phyloP scores from a whole-genome alignment of 106 monocot species.

The Dendrobium nobile region DNA sequence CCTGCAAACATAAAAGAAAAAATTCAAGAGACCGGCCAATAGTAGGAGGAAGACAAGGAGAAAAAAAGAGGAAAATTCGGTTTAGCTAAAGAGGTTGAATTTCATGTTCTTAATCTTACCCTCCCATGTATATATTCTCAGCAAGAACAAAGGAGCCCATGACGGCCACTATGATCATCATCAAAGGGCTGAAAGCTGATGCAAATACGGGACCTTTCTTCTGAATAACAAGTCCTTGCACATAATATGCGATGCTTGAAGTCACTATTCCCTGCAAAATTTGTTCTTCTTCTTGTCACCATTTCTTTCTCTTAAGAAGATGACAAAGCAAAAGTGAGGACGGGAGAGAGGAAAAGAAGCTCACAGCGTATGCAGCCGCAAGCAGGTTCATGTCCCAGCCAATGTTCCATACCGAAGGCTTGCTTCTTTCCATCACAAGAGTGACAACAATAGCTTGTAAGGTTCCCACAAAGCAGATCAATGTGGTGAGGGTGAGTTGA shows the following conservation, averaged over 20 bases:
- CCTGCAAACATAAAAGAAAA: constrained; percentile 28
- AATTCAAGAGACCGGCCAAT: not conserved
- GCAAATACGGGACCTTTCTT: constrained; percentile 78
- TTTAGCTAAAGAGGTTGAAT: not conserved
- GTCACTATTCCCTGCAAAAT: constrained; percentile 67
- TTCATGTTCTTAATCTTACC: constrained; percentile 23
- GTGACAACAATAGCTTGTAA: constrained; percentile 75
- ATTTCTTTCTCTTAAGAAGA: not conserved
- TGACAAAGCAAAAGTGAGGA: not conserved
- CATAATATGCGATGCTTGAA: constrained; percentile 88
- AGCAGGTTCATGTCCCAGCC: constrained; percentile 89
- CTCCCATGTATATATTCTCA: constrained; percentile 75
- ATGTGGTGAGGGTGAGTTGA: constrained; percentile 63
- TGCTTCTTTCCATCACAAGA: constrained; percentile 52
- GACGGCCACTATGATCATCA: constrained; percentile 91
- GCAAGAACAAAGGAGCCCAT: constrained; percentile 83
- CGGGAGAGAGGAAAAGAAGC: constrained; percentile 14
- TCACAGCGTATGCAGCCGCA: constrained; percentile 76
- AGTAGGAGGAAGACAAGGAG: not conserved
- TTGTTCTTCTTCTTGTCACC: no score
- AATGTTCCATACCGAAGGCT: constrained; percentile 43
- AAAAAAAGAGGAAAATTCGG: not conserved
- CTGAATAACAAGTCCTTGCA: constrained; percentile 78
- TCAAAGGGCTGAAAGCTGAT: constrained; percentile 83
- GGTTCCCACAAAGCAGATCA: constrained; percentile 74